These are phyloP conservation scores for Boletus sp. DNA, from an alignment of 768 basidiomycete genomes.

Conservation along the genomic window DNA sequence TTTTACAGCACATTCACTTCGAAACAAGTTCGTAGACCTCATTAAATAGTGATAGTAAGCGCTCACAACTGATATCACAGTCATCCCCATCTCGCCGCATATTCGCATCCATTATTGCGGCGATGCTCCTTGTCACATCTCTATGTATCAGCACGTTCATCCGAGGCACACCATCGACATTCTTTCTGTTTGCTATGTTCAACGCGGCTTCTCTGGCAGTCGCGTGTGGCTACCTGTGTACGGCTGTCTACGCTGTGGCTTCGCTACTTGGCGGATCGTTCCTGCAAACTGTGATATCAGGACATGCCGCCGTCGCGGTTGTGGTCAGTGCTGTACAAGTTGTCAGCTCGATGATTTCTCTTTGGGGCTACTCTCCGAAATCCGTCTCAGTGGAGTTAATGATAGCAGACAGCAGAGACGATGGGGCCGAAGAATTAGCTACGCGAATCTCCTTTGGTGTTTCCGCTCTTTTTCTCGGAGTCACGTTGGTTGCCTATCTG, in stretches of 20 bases:
- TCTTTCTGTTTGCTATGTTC: constrained; percentile 65
- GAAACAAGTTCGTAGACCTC: constrained; percentile 51
- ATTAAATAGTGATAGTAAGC: neutral
- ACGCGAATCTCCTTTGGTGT: constrained; percentile 74
- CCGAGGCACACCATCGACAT: constrained; percentile 48
- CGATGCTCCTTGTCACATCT: constrained; percentile 53
- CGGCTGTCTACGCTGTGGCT: constrained; percentile 75
- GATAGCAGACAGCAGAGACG: constrained; percentile 26
- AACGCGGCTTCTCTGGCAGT: constrained; percentile 58
- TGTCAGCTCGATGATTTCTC: constrained; percentile 56
- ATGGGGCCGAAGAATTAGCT: constrained; percentile 60
- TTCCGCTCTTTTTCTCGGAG: constrained; percentile 62
- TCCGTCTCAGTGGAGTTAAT: constrained; percentile 17
- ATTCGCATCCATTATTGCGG: constrained; percentile 47
- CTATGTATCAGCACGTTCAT: constrained; percentile 69
- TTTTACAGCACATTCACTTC: constrained; percentile 71
- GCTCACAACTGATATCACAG: constrained; percentile 36
- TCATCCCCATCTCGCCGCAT: constrained; percentile 58
- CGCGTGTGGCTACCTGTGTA: constrained; percentile 73
- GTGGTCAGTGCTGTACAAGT: constrained; percentile 78
- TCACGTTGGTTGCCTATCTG: constrained; percentile 50
- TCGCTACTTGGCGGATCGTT: constrained; percentile 73
- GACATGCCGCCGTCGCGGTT: constrained; percentile 84
- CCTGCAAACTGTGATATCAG: constrained; percentile 76
- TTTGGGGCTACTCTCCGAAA: constrained; percentile 43